Evolutionary conservation across 208 protist genomes (phyloP).

Genomic region (Crithidia fasciculata): DNA sequence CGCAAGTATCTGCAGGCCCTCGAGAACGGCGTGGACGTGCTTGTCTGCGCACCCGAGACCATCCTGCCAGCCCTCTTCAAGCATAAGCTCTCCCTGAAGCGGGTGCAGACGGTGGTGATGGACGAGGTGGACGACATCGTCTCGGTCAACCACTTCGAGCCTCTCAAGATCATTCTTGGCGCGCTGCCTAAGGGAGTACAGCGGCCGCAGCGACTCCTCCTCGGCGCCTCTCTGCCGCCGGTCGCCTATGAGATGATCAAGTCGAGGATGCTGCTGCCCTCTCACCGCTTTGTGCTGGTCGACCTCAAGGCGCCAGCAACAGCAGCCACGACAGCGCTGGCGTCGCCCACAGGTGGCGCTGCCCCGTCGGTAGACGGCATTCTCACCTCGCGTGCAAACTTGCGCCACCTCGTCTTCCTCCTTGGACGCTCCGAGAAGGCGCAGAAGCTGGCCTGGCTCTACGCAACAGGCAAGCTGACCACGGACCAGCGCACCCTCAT

Average conservation of each 20-base stretch:
- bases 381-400: conserved; percentile 24
- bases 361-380: conserved; percentile 6
- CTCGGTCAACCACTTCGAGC: conserved; percentile 87
- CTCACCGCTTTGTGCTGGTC: conserved; percentile 82
- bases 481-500: conserved; percentile 75
- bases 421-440: conserved; percentile 77
- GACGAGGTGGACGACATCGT: conserved; percentile 88
- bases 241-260: conserved; percentile 80
- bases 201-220: conserved; percentile 75
- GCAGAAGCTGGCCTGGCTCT: conserved; percentile 73
- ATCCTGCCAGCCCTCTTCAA: conserved; percentile 76
- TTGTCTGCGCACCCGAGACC: conserved; percentile 77
- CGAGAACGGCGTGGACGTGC: conserved; percentile 66
- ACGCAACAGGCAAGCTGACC: conserved; percentile 64
- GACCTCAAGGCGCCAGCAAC: conserved; percentile 39
- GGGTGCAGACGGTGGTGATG: conserved; percentile 69
- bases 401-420: conserved; percentile 70
- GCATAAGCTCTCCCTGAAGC: conserved; percentile 63
- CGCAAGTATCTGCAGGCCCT: conserved; percentile 56
- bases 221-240: conserved; percentile 75
- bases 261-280: conserved; percentile 71
- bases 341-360: not conserved
- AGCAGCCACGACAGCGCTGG: not conserved
- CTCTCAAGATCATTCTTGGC: conserved; percentile 79
- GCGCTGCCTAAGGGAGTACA: conserved; percentile 64